Evolutionary conservation across 345 rosid species (phyloP).

Genomic region (Eucalyptus guilfoylei): DNA sequence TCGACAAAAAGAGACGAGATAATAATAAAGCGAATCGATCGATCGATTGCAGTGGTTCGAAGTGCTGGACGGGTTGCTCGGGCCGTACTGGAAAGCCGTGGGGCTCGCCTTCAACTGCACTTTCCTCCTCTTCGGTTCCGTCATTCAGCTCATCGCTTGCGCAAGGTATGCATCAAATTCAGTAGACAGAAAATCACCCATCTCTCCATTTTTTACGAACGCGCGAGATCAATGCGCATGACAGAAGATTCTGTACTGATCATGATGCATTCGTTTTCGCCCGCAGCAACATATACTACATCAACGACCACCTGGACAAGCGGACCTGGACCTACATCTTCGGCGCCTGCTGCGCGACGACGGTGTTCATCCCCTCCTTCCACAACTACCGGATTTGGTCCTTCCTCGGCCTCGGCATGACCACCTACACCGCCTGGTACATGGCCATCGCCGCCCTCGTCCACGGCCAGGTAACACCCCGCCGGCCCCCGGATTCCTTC

Average conservation of each 20-base stretch:
- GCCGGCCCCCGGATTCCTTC: background rate
- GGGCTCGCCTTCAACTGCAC: conserved; percentile 99
- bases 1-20: background rate
- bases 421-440: conserved; percentile 99
- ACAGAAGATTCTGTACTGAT: background rate
- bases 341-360: conserved; percentile 99
- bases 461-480: conserved; percentile 64
- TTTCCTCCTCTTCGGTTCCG: conserved; percentile 96
- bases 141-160: conserved; percentile 96
- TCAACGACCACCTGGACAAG: conserved; percentile 92
- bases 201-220: background rate
- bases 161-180: conserved; percentile 49
- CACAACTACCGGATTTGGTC: conserved; percentile 99
- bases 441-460: conserved; percentile 70
- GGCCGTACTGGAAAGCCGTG: conserved; percentile 88
- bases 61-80: conserved; percentile 93
- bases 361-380: conserved; percentile 95
- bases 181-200: background rate
- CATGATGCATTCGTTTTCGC: too few relatives aligned
- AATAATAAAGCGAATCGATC: background rate
- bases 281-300: conserved; percentile 94
- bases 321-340: conserved; percentile 99
- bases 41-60: conserved; percentile 77
- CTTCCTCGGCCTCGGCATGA: conserved; percentile 96
- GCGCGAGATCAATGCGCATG: background rate